Percentiles rank a stretch among this genome's conserved stretches.
Conservation (phyloP, 306 rosid species). For the Citrullus mucosospermus region DNA sequence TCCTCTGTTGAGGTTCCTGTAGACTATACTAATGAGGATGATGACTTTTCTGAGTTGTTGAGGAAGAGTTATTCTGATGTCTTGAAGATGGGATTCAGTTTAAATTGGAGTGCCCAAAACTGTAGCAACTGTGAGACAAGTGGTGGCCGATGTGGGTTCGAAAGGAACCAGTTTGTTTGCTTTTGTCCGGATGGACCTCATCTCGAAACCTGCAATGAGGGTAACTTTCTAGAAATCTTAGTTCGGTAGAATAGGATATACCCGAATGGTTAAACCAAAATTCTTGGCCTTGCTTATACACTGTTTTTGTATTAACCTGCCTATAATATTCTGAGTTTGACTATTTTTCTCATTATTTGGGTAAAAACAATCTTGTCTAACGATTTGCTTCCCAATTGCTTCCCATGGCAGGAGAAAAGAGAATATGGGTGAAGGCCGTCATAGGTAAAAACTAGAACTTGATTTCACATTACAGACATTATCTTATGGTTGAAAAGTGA, state of each 20-base stretch:
- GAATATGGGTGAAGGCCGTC: neutral
- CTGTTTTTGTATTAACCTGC: neutral
- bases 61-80: constrained; percentile 31
- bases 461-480: neutral
- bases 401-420: neutral
- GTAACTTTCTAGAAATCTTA: constrained; percentile 15
- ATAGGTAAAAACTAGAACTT: constrained; percentile 31
- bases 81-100: constrained; percentile 49
- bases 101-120: constrained; percentile 43
- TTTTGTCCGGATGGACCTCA: constrained; percentile 42
- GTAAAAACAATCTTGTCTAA: neutral
- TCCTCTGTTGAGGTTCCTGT: constrained; percentile 30
- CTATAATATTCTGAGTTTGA: neutral
- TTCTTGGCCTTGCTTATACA: neutral
- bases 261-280: neutral
- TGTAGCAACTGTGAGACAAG: constrained; percentile 41
- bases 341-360: neutral
- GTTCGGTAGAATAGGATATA: neutral
- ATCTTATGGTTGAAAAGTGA: neutral
- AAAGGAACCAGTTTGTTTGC: constrained; percentile 23
- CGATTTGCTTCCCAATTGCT: neutral
- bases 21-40: constrained; percentile 3
- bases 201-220: constrained; percentile 29
- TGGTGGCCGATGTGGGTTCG: constrained; percentile 54
- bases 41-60: constrained; percentile 14